Percentiles rank a stretch among this genome's conserved stretches.
Evolutionary conservation across 2,329 filamentous ascomycete genomes (phyloP).

Genomic region (Beauveria sp.): DNA sequence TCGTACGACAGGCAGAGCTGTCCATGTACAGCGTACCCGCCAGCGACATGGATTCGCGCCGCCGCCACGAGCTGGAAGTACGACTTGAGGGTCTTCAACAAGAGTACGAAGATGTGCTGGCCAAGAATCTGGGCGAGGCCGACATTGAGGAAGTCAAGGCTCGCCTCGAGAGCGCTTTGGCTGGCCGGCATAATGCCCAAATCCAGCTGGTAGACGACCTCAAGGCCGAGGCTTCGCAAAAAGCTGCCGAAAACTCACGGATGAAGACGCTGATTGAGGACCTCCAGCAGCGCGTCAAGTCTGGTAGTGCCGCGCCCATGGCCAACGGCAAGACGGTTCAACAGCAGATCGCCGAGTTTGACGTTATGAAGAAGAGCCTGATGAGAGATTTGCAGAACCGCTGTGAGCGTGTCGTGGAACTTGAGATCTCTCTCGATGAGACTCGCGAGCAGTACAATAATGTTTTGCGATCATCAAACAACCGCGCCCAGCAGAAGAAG

Average conservation of each 20-base stretch:
- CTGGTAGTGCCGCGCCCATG: conserved; percentile 50
- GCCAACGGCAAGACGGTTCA: conserved; percentile 85
- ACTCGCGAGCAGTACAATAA: conserved; percentile 99
- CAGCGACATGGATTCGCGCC: conserved; percentile 57
- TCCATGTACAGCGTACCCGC: conserved; percentile 66
- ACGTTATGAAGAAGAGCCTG: conserved; percentile 98
- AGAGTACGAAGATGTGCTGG: conserved; percentile 77
- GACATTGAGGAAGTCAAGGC: conserved; percentile 82
- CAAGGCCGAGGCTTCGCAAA: conserved; percentile 66
- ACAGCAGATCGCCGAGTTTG: conserved; percentile 97
- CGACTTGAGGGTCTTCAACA: conserved; percentile 67
- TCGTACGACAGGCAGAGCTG: conserved; percentile 86
- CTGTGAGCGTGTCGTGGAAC: conserved; percentile 94
- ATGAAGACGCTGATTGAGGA: conserved; percentile 76
- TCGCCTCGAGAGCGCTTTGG: conserved; percentile 68
- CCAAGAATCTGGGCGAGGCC: conserved; percentile 67
- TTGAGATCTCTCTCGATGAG: conserved; percentile 95
- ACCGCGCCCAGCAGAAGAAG: conserved; percentile 99
- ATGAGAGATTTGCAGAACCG: conserved; percentile 99
- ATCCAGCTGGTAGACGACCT: conserved; percentile 68
- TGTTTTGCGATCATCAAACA: conserved; percentile 91
- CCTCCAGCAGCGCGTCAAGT: conserved; percentile 66
- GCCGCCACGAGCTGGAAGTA: conserved; percentile 68
- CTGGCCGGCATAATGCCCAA: conserved; percentile 66
- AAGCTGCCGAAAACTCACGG: conserved; percentile 73